phyloP scores from a whole-genome alignment of 192 early-diverging fungal genomes.

The Irineochytrium annulatum region DNA sequence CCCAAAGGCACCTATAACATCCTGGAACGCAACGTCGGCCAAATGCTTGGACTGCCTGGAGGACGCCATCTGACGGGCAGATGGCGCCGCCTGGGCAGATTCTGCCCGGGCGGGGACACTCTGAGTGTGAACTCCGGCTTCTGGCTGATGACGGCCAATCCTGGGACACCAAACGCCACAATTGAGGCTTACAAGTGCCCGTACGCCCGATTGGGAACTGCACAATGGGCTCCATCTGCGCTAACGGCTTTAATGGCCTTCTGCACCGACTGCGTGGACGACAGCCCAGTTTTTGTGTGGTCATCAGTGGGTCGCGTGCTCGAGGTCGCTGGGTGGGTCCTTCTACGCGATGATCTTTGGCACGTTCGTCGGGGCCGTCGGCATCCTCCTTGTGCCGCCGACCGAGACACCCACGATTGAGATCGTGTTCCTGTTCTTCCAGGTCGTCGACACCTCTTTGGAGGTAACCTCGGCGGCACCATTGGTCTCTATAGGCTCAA shows the following conservation, averaged over 20 bases:
- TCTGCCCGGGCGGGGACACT: too few species aligned
- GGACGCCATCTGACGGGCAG: too few species aligned
- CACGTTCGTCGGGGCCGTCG: constrained; percentile 9
- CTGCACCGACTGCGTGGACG: constrained; percentile 16
- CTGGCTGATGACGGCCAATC: too few species aligned
- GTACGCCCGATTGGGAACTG: too few species aligned
- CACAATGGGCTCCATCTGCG: background rate
- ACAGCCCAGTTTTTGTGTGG: constrained; percentile 8
- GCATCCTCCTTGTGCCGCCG: constrained; percentile 9
- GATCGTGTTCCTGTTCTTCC: constrained; percentile 23
- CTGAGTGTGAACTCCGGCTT: too few species aligned
- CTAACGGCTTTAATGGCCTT: background rate
- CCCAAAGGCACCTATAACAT: too few species aligned
- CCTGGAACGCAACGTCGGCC: too few species aligned
- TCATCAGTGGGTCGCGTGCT: constrained; percentile 11
- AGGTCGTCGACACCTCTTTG: constrained; percentile 21
- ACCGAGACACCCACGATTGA: constrained; percentile 18
- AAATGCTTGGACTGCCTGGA: too few species aligned
- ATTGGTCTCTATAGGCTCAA: constrained; percentile 5
- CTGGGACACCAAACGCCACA: too few species aligned
- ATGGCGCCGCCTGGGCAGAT: too few species aligned
- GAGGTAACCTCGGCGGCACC: background rate
- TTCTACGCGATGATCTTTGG: constrained; percentile 6
- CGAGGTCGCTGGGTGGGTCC: background rate
- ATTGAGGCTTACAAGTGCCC: too few species aligned